Base-by-base conservation (phyloP, 2,329 filamentous ascomycete genomes). In the Pseudogymnoascus sp. region DNA sequence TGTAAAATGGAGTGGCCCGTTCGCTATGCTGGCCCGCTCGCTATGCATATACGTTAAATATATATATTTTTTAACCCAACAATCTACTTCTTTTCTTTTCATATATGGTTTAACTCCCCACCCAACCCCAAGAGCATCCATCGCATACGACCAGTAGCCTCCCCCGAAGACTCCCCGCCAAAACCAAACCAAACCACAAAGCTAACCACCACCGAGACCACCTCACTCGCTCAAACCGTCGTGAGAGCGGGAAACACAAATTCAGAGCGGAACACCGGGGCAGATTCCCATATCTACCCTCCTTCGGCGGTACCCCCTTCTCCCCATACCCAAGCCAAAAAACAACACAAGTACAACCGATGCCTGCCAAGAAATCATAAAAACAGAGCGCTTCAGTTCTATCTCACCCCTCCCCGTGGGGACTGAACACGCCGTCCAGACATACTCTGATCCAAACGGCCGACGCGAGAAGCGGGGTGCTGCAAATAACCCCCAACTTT, bases 21-120 rank as follows among this genome's bases (percentile, higher is more conserved):
- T n/a, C n/a, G n/a, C n/a, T n/a, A n/a, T n/a, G n/a, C n/a, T n/a
- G n/a, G n/a, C n/a, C n/a, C n/a, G n/a, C n/a, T n/a, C n/a, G n/a
- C n/a, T n/a, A n/a, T n/a, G n/a, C n/a, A n/a, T n/a, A n/a, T n/a
- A n/a, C n/a, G n/a, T n/a, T n/a, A n/a, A n/a, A 35, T 36, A 38
- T 59, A 59, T 59, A 59, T 52, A 30, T 52, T 11, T 49, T 45
- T 52, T 52, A 30, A 30, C 45, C 23, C 42, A 52, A 52, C 45
- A 52, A 52, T 52, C 45, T 52, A 52, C 45, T 52, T 52, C 45
- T 52, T 49, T 52, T 19, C 23, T 11, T 33, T 19, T 19, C 19
- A 52, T 30, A 52, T 52, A 52, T 52, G n/a, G n/a, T 52, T 30
- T 16, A 52, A 52, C 45, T 9, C 25, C 14, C 45, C 45, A 30